Conservation (phyloP, 257 asterid species). For the Schizonepeta tenuifolia region DNA sequence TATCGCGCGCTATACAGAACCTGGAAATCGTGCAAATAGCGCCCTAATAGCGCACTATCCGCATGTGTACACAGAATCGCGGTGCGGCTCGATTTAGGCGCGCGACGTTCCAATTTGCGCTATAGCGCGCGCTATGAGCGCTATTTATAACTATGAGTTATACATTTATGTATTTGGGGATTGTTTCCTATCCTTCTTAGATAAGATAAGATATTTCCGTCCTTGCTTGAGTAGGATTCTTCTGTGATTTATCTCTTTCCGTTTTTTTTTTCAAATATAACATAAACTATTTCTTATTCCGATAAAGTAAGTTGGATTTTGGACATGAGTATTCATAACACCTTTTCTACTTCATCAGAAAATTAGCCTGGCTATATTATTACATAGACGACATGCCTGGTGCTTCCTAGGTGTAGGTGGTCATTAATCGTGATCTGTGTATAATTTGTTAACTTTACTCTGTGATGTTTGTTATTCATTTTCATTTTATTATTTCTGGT, state of each 20-base stretch:
- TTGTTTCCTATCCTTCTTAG: not conserved
- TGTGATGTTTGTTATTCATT: constrained; percentile 4
- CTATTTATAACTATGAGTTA: no score
- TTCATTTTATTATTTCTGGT: constrained; percentile 3
- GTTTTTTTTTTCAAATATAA: no score
- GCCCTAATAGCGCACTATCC: no score
- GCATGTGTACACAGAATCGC: no score
- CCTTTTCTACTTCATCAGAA: not conserved
- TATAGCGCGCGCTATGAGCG: no score
- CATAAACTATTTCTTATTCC: not conserved
- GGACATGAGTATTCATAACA: not conserved
- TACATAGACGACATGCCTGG: constrained; percentile 11
- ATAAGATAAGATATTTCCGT: not conserved
- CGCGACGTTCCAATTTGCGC: no score
- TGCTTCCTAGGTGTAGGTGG: constrained; percentile 13
- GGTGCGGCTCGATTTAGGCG: no score
- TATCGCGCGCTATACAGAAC: no score
- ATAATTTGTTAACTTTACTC: constrained; percentile 21
- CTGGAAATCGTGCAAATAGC: no score
- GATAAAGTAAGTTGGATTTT: not conserved
- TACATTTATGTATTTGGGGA: constrained; percentile 3
- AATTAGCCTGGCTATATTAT: constrained; percentile 17
- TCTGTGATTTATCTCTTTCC: no score
- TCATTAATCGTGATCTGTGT: constrained; percentile 20
- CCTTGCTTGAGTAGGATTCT: not conserved